phyloP scores from a whole-genome alignment of 2,329 filamentous ascomycete species.

The Calonectria henricotiae region DNA sequence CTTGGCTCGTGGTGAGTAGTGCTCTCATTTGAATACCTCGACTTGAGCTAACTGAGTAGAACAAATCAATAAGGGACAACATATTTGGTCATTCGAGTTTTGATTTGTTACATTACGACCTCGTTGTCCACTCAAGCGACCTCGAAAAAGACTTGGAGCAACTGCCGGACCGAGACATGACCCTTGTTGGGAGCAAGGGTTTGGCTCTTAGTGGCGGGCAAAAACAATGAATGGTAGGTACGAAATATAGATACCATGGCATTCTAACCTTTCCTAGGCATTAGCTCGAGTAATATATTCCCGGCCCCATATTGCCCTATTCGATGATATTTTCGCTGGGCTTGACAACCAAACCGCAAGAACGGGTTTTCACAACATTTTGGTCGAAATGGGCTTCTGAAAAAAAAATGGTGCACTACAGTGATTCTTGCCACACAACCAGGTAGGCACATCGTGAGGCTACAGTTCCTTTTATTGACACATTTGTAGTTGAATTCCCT shows the following conservation, averaged over 20 bases:
- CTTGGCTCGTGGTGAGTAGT: slow-evolving; percentile 55
- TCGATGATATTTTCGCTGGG: slow-evolving; percentile 61
- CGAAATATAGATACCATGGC: not conserved
- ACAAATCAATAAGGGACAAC: slow-evolving; percentile 57
- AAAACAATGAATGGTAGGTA: slow-evolving; percentile 60
- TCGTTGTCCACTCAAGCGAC: slow-evolving; percentile 53
- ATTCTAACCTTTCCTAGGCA: slow-evolving; percentile 48
- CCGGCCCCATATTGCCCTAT: slow-evolving; percentile 52
- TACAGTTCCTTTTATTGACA: slow-evolving; percentile 17
- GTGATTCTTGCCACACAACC: slow-evolving; percentile 59
- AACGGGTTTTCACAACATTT: slow-evolving; percentile 54
- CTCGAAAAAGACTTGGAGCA: slow-evolving; percentile 56
- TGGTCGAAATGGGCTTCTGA: slow-evolving; percentile 49
- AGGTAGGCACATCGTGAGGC: slow-evolving; percentile 33
- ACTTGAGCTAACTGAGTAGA: slow-evolving; percentile 42
- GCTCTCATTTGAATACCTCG: not conserved
- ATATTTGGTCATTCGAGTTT: slow-evolving; percentile 55
- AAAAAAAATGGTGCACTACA: slow-evolving; percentile 54
- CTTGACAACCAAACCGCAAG: slow-evolving; percentile 58
- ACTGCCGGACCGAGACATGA: slow-evolving; percentile 58
- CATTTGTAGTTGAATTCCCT: slow-evolving; percentile 54
- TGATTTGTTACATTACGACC: slow-evolving; percentile 50
- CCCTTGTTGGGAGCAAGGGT: slow-evolving; percentile 63
- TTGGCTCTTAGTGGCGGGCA: slow-evolving; percentile 66
- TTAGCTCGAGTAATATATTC: slow-evolving; percentile 61